Evolutionary conservation across 75 land plant species (phyloP).

Genomic region (Picea glauca): DNA sequence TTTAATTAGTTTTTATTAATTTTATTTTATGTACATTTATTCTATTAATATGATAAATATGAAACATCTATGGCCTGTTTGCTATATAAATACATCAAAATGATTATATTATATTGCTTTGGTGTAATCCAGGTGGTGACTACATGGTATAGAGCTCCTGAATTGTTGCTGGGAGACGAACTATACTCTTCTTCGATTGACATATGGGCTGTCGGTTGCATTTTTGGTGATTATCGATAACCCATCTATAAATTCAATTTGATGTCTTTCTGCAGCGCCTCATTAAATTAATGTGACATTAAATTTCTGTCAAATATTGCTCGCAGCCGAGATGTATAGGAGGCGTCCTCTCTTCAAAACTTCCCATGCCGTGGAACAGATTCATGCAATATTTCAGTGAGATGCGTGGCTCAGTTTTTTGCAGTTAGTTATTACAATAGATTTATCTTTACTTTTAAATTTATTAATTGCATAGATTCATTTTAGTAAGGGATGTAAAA

Average conservation of each 20-base stretch:
- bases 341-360: constrained; percentile 16
- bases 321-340: constrained; percentile 18
- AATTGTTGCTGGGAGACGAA: constrained; percentile 23
- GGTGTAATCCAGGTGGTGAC: not conserved
- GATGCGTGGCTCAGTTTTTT: not conserved
- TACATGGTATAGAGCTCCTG: constrained; percentile 24
- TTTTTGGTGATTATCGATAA: constrained; percentile 9
- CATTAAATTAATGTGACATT: not conserved
- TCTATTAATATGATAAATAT: too few relatives aligned
- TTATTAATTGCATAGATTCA: too few relatives aligned
- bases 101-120: too few relatives aligned
- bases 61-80: too few relatives aligned
- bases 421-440: too few relatives aligned
- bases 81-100: too few relatives aligned
- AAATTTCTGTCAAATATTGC: not conserved
- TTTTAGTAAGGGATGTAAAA: too few relatives aligned
- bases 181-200: constrained; percentile 31
- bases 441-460: too few relatives aligned
- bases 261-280: not conserved
- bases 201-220: constrained; percentile 29
- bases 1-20: too few relatives aligned
- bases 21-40: too few relatives aligned
- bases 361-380: constrained; percentile 18
- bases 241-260: not conserved
- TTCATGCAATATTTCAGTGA: constrained; percentile 25